These are phyloP conservation scores for Neurospora sp. DNA, from an alignment of 495 filamentous ascomycete species.

Conservation along the genomic window DNA sequence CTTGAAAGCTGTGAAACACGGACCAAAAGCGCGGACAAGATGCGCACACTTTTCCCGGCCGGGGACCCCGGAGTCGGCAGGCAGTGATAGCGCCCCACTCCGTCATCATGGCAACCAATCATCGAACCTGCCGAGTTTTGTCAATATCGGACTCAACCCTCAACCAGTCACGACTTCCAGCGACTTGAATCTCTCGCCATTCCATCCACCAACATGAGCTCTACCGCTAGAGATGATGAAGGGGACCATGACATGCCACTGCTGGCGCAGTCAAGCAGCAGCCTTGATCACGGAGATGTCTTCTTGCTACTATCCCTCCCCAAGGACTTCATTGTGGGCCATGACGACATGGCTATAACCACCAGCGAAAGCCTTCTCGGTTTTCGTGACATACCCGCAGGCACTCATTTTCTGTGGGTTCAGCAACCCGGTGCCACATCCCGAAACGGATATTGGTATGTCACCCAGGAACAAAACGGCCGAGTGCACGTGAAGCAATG, in stretches of 20 bases:
- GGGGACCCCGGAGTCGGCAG: neutral
- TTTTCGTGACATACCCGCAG: constrained; percentile 49
- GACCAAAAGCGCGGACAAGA: neutral
- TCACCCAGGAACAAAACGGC: constrained; percentile 21
- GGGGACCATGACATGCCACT: neutral
- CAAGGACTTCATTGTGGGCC: constrained; percentile 31
- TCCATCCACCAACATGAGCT: neutral
- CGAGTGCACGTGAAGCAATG: constrained; percentile 48
- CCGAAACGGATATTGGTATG: constrained; percentile 52
- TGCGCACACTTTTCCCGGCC: neutral
- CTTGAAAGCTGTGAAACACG: neutral
- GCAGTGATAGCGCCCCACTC: neutral
- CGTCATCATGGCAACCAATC: neutral
- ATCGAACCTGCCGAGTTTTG: neutral
- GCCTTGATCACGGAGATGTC: constrained; percentile 29
- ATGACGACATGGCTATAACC: constrained; percentile 33
- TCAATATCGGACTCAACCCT: neutral
- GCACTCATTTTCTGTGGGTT: constrained; percentile 49
- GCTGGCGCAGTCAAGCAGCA: neutral
- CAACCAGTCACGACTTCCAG: neutral
- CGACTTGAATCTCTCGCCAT: neutral
- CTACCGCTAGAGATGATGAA: neutral
- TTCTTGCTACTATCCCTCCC: constrained; percentile 34
- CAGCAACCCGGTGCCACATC: constrained; percentile 38
- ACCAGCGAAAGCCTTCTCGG: constrained; percentile 35